phyloP scores from a whole-genome alignment of 805 yeast species.

The Cyberlindnera meyerae region DNA sequence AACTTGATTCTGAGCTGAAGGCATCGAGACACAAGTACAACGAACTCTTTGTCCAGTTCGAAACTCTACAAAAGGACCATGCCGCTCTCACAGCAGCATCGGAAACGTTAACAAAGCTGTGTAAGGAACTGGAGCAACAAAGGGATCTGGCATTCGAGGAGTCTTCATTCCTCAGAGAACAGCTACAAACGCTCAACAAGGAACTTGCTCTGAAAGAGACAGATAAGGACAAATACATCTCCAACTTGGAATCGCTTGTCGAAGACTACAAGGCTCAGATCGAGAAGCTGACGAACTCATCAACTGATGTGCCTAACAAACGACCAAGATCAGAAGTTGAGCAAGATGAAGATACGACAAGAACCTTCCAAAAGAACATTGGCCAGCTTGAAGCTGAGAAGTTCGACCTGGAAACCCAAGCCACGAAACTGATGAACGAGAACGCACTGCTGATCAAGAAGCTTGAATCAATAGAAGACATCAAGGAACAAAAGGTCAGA shows the following conservation, averaged over 20 bases:
- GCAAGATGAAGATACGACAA: conserved; percentile 19
- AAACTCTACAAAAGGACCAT: conserved; percentile 25
- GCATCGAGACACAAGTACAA: conserved; percentile 27
- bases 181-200: conserved; percentile 46
- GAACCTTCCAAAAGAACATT: conserved; percentile 26
- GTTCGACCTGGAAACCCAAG: conserved; percentile 31
- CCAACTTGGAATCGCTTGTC: conserved; percentile 34
- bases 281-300: conserved; percentile 33
- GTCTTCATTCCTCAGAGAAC: conserved; percentile 50
- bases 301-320: conserved; percentile 27
- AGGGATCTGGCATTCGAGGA: conserved; percentile 51
- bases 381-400: conserved; percentile 38
- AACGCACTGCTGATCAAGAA: conserved; percentile 34
- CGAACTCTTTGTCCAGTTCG: conserved; percentile 36
- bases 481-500: conserved; percentile 38
- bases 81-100: conserved; percentile 24
- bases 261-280: conserved; percentile 53
- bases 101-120: conserved; percentile 28
- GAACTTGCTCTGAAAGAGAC: conserved; percentile 21
- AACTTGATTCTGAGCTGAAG: conserved; percentile 26
- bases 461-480: conserved; percentile 28
- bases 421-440: conserved; percentile 34
- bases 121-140: conserved; percentile 46
- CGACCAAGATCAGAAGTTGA: conserved; percentile 23
- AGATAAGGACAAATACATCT: conserved; percentile 19